Evolutionary conservation across 2,329 filamentous ascomycete genomes (phyloP), one percentile per base, ranked within the genome.

Genomic region (Clarireedia homoeocarpa): DNA sequence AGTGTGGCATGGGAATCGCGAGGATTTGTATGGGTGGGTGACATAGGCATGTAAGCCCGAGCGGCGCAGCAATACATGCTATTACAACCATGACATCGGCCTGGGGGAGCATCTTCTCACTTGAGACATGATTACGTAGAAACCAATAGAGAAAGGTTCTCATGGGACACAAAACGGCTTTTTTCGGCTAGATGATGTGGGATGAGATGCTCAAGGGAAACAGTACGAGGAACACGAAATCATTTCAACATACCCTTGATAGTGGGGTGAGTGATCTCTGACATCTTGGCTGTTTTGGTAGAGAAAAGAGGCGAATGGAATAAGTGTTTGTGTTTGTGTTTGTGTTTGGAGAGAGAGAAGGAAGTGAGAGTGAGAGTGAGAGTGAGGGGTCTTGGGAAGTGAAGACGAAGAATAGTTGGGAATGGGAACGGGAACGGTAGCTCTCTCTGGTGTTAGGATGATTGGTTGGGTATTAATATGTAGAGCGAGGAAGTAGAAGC

Each of bases 241-340:
- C n/a, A 38, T 23, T 51, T 38, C 3, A 39, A 75, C 76, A 60
- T 74, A 81, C 79, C 78, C 72, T 81, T 73, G 72, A 82, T 82
- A 69, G 79, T 82, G 66, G 71, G 71, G 73, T 82, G 79, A 57
- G 73, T 74, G 66, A 81, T 78, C 63, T 81, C 79, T 63, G 74
- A 73, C 78, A 80, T 81, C 15, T 53, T 62, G 40, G 36, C 20
- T 44, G 30, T 15, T 39, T 46, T 45, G 30, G 27, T 27, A 10
- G 48, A 55, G 10, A 46, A 27, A 17, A 12, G 12, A 36, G 50
- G 34, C n/a, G 48, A 17, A 34, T 6, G 12, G 10, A 55, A 40
- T 14, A 34, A 47, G 42, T 34, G 12, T 47, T 24, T 4, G 12
- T 44, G n/a, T 17, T 20, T 20, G 20, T 20, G 20, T 20, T 20